A percentile compares a stretch with the other conserved stretches of the same genome.
Conservation (phyloP, 2,329 filamentous ascomycete species). For the Chaetomium sp. region DNA sequence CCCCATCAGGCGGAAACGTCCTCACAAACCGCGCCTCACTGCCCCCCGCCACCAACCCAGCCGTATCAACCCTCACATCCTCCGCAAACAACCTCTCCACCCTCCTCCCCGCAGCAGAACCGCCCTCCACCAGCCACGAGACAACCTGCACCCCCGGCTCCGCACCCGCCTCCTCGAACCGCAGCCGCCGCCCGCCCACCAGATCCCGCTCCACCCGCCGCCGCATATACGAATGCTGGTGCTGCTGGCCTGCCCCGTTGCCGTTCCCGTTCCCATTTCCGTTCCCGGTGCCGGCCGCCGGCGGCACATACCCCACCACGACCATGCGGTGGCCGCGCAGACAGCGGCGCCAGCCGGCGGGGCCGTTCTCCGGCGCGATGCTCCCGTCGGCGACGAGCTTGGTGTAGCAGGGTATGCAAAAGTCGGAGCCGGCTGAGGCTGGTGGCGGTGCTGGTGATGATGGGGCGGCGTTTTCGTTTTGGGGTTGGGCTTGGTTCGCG, state of each 20-base stretch:
- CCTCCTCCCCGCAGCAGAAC: slow-evolving; percentile 35
- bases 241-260: not conserved
- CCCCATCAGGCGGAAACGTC: slow-evolving; percentile 73
- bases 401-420: slow-evolving; percentile 78
- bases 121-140: slow-evolving; percentile 50
- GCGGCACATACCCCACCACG: slow-evolving; percentile 67
- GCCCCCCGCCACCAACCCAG: not conserved
- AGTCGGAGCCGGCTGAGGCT: slow-evolving; percentile 70
- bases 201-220: slow-evolving; percentile 64
- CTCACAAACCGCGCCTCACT: slow-evolving; percentile 32
- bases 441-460: slow-evolving; percentile 43
- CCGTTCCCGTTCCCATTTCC: not conserved
- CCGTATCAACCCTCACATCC: slow-evolving; percentile 50
- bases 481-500: not conserved
- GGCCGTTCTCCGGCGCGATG: slow-evolving; percentile 74
- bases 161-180: slow-evolving; percentile 53
- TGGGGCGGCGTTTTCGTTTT: not conserved
- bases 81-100: slow-evolving; percentile 52
- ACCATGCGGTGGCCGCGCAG: slow-evolving; percentile 79
- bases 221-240: not conserved
- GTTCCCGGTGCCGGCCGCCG: not conserved
- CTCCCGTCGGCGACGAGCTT: slow-evolving; percentile 63
- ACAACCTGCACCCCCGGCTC: slow-evolving; percentile 49
- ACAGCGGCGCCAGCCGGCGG: slow-evolving; percentile 82
- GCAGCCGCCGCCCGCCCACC: slow-evolving; percentile 74